A percentile compares a stretch with the other conserved stretches of the same genome.
phyloP scores from a whole-genome alignment of 1,139 yeast genomes.

The Scheffersomyces cryptocercus region DNA sequence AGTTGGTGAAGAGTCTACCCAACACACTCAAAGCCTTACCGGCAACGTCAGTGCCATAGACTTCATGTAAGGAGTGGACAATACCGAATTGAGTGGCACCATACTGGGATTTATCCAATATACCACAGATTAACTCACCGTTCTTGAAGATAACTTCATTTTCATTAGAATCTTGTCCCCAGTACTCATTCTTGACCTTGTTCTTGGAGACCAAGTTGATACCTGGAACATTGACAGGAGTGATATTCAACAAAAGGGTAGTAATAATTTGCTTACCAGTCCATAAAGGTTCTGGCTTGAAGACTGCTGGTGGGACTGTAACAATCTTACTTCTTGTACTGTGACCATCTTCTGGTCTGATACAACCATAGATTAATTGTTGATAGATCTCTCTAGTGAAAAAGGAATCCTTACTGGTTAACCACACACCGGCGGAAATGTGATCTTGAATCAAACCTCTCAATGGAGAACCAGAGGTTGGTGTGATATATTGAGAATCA shows the following conservation, averaged over 20 bases:
- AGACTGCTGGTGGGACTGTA: constrained; percentile 86
- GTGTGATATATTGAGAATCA: constrained; percentile 95
- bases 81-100: constrained; percentile 98
- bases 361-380: constrained; percentile 89
- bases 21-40: constrained; percentile 87
- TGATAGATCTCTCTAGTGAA: constrained; percentile 92
- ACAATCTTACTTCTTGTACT: constrained; percentile 68
- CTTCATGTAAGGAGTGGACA: constrained; percentile 94
- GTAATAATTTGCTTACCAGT: constrained; percentile 98
- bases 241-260: constrained; percentile 83
- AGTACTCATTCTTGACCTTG: constrained; percentile 91
- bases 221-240: constrained; percentile 88
- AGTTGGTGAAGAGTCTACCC: constrained; percentile 93
- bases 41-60: constrained; percentile 88
- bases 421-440: constrained; percentile 98
- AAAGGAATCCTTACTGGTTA: constrained; percentile 87
- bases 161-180: constrained; percentile 85
- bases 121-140: constrained; percentile 90
- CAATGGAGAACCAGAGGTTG: constrained; percentile 96
- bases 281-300: constrained; percentile 90
- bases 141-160: constrained; percentile 81
- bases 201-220: constrained; percentile 79
- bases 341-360: constrained; percentile 98
- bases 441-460: constrained; percentile 99
- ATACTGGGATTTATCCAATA: constrained; percentile 94